Conservation (phyloP, 495 filamentous ascomycete species). For the Eremomyces bilateralis region DNA sequence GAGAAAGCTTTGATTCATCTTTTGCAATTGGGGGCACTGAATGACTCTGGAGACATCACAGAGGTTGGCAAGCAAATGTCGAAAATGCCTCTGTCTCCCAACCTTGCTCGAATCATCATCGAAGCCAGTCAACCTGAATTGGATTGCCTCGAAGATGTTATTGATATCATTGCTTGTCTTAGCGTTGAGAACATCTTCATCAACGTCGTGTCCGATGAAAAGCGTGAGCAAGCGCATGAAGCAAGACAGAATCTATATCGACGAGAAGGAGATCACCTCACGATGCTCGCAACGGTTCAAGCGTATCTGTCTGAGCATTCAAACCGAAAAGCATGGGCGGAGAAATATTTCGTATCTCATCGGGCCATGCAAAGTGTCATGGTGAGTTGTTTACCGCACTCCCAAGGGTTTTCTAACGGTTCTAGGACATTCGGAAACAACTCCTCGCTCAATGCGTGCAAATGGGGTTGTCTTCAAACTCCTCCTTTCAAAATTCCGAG, state of each 20-base stretch:
- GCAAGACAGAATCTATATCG: slow-evolving; percentile 52
- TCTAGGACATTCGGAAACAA: slow-evolving; percentile 67
- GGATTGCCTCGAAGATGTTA: slow-evolving; percentile 57
- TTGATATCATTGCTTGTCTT: slow-evolving; percentile 79
- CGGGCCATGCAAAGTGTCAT: slow-evolving; percentile 65
- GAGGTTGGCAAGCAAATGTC: slow-evolving; percentile 55
- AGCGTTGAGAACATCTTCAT: slow-evolving; percentile 80
- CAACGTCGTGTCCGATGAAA: slow-evolving; percentile 60
- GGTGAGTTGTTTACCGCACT: slow-evolving; percentile 24
- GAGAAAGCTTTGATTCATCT: slow-evolving; percentile 72
- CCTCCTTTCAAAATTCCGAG: neutral
- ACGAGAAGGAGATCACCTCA: slow-evolving; percentile 77
- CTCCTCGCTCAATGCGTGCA: slow-evolving; percentile 40
- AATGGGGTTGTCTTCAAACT: slow-evolving; percentile 22
- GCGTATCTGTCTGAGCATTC: slow-evolving; percentile 52
- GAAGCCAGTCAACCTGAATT: slow-evolving; percentile 49
- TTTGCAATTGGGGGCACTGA: slow-evolving; percentile 51
- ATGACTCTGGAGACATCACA: slow-evolving; percentile 52
- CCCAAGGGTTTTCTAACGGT: slow-evolving; percentile 3
- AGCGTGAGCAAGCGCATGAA: slow-evolving; percentile 50
- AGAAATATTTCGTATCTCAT: slow-evolving; percentile 51
- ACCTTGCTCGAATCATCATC: slow-evolving; percentile 60
- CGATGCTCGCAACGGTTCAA: slow-evolving; percentile 63
- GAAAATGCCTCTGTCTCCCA: slow-evolving; percentile 58
- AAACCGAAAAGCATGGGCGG: slow-evolving; percentile 58